Conservation (phyloP, 305 asterid genomes). For the Salvia sclarea region DNA sequence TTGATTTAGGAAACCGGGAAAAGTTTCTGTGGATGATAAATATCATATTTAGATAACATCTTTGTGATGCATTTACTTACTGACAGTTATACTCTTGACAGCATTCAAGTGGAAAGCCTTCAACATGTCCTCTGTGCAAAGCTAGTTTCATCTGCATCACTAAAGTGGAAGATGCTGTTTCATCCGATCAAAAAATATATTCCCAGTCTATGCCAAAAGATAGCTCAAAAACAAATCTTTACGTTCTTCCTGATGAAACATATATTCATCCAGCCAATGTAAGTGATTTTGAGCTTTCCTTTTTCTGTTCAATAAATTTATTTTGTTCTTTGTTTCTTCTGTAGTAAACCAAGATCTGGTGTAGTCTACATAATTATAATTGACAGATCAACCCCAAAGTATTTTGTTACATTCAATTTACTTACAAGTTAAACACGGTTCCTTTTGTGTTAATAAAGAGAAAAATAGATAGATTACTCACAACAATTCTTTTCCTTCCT, state of each 20-base stretch:
- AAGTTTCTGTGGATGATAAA: not conserved
- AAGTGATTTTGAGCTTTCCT: constrained; percentile 32
- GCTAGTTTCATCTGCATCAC: constrained; percentile 69
- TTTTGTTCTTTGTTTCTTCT: constrained; percentile 14
- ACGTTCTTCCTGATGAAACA: constrained; percentile 58
- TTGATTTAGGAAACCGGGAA: not conserved
- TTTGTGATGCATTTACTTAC: constrained; percentile 9
- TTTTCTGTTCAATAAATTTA: not conserved
- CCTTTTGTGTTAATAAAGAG: not conserved
- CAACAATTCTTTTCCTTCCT: no score
- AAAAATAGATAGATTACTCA: not conserved
- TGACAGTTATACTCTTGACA: constrained; percentile 28
- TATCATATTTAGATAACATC: not conserved
- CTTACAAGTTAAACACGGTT: not conserved
- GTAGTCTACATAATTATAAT: not conserved
- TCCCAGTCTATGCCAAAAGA: constrained; percentile 68
- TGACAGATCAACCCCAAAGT: not conserved
- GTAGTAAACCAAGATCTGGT: not conserved
- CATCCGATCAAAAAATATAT: constrained; percentile 85
- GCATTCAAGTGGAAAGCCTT: constrained; percentile 48
- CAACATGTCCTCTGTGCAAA: constrained; percentile 84
- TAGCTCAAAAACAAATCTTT: constrained; percentile 46
- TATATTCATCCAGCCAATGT: constrained; percentile 44
- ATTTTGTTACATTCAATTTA: not conserved
- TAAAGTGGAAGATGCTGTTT: constrained; percentile 63